Percentiles rank a stretch among this genome's conserved stretches.
Conservation (phyloP, 768 basidiomycete species). For the Mycena sanguinolenta region DNA sequence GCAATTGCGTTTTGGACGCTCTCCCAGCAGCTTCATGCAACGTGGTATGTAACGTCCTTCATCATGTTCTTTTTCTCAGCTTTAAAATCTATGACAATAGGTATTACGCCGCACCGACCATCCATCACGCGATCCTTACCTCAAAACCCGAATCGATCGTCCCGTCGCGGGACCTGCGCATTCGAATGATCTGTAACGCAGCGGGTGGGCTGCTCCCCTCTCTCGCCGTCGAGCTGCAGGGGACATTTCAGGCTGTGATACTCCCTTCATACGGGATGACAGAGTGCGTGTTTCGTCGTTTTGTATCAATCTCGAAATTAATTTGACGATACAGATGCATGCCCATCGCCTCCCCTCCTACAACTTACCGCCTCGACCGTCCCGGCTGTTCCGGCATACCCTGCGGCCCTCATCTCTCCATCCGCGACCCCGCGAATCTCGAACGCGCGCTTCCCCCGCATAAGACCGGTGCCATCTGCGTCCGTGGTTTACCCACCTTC, state of each 20-base stretch:
- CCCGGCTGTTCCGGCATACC: constrained; percentile 63
- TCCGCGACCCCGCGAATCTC: constrained; percentile 53
- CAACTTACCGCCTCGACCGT: constrained; percentile 57
- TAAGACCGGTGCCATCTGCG: constrained; percentile 63
- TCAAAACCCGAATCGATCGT: constrained; percentile 49
- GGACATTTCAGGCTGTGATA: constrained; percentile 64
- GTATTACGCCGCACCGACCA: constrained; percentile 65
- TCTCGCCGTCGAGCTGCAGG: constrained; percentile 61
- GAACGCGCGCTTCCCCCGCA: constrained; percentile 54
- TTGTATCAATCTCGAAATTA: background rate
- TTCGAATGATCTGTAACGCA: constrained; percentile 63
- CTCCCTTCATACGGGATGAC: constrained; percentile 74
- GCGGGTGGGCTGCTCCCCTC: constrained; percentile 68
- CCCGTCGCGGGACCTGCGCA: constrained; percentile 49
- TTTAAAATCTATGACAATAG: no score
- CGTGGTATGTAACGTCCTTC: constrained; percentile 57
- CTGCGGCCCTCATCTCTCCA: constrained; percentile 61
- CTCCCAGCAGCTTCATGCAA: constrained; percentile 52
- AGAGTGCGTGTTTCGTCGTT: constrained; percentile 46
- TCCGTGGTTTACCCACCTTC: constrained; percentile 68
- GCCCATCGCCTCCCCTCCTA: constrained; percentile 63
- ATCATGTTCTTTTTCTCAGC: background rate
- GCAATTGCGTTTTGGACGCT: constrained; percentile 64
- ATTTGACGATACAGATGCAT: constrained; percentile 63
- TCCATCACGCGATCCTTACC: constrained; percentile 62